phyloP scores from a whole-genome alignment of 192 early-diverging fungal genomes.

The Gonapodya sp. region DNA sequence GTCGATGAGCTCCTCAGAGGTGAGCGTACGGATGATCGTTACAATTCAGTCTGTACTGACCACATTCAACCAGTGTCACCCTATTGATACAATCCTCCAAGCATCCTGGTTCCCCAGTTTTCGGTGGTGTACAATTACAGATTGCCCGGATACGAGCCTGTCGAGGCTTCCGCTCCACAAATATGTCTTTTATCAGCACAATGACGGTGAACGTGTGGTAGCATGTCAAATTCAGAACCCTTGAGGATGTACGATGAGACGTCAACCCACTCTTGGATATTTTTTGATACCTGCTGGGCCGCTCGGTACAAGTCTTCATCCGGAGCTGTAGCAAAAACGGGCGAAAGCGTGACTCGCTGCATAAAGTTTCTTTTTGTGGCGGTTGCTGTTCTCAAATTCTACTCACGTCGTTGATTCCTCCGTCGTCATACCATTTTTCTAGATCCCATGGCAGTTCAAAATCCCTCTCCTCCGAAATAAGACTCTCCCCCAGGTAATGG shows the following conservation, averaged over 20 bases:
- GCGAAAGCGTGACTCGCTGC: not conserved
- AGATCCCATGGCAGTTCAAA: slow-evolving; percentile 63
- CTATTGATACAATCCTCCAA: slow-evolving; percentile 64
- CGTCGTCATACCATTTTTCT: slow-evolving; percentile 17
- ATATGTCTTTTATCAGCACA: slow-evolving; percentile 67
- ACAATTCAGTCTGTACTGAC: not conserved
- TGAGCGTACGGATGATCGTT: slow-evolving; percentile 27
- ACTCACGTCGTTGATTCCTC: slow-evolving; percentile 20
- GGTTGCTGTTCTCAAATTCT: slow-evolving; percentile 26
- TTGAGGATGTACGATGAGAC: not conserved
- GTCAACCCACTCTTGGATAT: slow-evolving; percentile 32
- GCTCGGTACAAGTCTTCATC: slow-evolving; percentile 27
- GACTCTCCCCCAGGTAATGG: slow-evolving; percentile 38
- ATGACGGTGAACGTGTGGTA: too few relatives aligned
- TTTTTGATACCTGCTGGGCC: slow-evolving; percentile 43
- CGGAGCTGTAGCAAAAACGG: slow-evolving; percentile 16
- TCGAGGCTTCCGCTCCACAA: slow-evolving; percentile 59
- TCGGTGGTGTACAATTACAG: slow-evolving; percentile 49
- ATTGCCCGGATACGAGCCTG: slow-evolving; percentile 34
- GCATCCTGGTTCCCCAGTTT: slow-evolving; percentile 46
- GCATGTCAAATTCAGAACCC: slow-evolving; percentile 5
- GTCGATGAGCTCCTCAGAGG: slow-evolving; percentile 66
- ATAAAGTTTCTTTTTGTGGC: slow-evolving; percentile 5
- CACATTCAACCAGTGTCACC: slow-evolving; percentile 11
- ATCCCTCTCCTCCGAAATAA: slow-evolving; percentile 43